phyloP scores from a whole-genome alignment of 2,329 filamentous ascomycete genomes.

The Aspergillus sojae region DNA sequence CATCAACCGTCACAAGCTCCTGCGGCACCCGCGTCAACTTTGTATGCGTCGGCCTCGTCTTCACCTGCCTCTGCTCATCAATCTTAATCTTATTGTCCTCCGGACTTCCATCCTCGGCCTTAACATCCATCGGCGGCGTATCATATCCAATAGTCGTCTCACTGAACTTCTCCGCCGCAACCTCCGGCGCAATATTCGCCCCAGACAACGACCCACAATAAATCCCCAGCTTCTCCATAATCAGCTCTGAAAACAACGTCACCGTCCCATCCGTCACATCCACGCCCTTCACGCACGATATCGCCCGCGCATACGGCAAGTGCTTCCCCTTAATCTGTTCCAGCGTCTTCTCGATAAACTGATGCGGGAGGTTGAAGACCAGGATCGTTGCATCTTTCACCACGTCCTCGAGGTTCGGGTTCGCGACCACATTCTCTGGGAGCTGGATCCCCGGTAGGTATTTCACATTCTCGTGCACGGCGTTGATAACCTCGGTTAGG shows the following conservation, averaged over 20 bases:
- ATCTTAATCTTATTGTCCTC: constrained; percentile 44
- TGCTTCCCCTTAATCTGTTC: constrained; percentile 79
- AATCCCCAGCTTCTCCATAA: constrained; percentile 82
- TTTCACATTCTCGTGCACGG: constrained; percentile 89
- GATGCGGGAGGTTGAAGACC: constrained; percentile 91
- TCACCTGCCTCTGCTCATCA: constrained; percentile 59
- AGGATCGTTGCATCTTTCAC: constrained; percentile 81
- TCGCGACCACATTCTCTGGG: constrained; percentile 63
- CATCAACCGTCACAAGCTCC: constrained; percentile 80
- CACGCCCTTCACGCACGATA: constrained; percentile 95
- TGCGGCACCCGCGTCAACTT: constrained; percentile 71
- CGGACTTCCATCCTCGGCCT: constrained; percentile 55
- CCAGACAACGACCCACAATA: constrained; percentile 91
- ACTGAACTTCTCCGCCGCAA: constrained; percentile 88
- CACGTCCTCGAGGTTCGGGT: constrained; percentile 56
- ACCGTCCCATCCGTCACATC: constrained; percentile 81
- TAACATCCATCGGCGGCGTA: constrained; percentile 79
- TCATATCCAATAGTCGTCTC: constrained; percentile 95
- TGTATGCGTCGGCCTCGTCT: constrained; percentile 64
- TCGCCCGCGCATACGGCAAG: constrained; percentile 81
- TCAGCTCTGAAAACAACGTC: constrained; percentile 85
- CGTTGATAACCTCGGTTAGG: constrained; percentile 86
- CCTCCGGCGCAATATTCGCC: constrained; percentile 89
- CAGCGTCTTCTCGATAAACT: constrained; percentile 53
- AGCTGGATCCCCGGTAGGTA: constrained; percentile 84